Conservation (phyloP, 2,329 filamentous ascomycete species). For the Colletotrichum siamense region DNA sequence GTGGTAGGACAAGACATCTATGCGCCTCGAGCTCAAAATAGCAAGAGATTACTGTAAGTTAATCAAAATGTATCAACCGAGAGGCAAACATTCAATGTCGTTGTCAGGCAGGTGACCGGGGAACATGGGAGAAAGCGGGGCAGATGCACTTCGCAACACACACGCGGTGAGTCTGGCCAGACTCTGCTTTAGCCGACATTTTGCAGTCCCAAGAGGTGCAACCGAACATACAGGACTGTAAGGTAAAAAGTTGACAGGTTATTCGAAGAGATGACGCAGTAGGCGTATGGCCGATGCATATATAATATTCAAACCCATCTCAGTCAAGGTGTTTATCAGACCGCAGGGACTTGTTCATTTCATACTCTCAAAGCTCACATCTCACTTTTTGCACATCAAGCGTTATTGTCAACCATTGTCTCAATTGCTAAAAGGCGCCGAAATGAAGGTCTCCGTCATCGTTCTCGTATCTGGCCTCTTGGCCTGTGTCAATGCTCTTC, state of each 20-base stretch:
- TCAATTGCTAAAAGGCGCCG: not conserved
- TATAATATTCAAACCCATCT: not conserved
- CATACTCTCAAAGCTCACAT: not conserved
- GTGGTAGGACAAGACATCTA: not conserved
- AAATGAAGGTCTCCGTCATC: not conserved
- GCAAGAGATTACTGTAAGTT: not conserved
- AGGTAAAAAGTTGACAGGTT: not conserved
- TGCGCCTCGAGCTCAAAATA: not conserved
- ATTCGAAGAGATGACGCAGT: fast-evolving
- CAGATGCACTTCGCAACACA: not conserved
- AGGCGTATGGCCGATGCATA: not conserved
- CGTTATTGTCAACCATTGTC: fast-evolving
- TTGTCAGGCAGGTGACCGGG: not conserved
- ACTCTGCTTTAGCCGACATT: not conserved
- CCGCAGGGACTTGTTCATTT: not conserved
- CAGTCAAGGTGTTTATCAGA: not conserved
- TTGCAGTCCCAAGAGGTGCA: not conserved
- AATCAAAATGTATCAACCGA: not conserved
- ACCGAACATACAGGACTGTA: fast-evolving
- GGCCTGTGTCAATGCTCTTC: not conserved
- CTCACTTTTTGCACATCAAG: fast-evolving
- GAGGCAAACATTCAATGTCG: not conserved
- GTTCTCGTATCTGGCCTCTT: not conserved
- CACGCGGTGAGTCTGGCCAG: not conserved
- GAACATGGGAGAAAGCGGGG: not conserved